Conservation (phyloP, 495 filamentous ascomycete species). For the Amniculicola lignicola region DNA sequence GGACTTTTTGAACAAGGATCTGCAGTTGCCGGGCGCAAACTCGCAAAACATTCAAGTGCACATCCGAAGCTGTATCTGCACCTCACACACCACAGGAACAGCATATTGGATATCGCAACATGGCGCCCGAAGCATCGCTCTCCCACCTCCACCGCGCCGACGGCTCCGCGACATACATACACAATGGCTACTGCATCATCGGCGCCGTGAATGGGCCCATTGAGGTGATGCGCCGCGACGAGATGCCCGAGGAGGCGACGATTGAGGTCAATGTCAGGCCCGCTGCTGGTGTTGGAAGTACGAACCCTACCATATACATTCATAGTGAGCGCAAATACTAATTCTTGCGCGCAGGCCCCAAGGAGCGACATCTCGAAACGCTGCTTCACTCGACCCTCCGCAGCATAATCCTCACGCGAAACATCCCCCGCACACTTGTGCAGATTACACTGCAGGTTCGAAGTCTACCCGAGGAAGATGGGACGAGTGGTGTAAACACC, state of each 20-base stretch:
- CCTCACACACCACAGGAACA: too few species aligned
- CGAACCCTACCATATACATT: constrained; percentile 36
- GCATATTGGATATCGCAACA: too few species aligned
- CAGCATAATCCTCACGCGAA: constrained; percentile 64
- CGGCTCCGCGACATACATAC: constrained; percentile 80
- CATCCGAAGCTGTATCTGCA: too few species aligned
- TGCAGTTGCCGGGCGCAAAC: too few species aligned
- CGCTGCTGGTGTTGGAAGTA: constrained; percentile 77
- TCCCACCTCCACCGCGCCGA: constrained; percentile 65
- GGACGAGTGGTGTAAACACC: constrained; percentile 8
- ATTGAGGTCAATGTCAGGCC: constrained; percentile 89
- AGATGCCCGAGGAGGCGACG: constrained; percentile 83
- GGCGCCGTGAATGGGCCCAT: constrained; percentile 89
- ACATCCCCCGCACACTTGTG: constrained; percentile 66
- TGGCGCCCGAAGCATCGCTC: constrained; percentile 25
- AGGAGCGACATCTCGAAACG: constrained; percentile 71
- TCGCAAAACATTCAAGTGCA: too few species aligned
- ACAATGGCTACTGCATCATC: constrained; percentile 74
- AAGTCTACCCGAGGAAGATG: constrained; percentile 49
- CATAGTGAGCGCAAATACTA: constrained; percentile 43
- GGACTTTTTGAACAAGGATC: too few species aligned
- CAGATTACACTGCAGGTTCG: constrained; percentile 71
- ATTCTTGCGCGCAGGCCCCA: constrained; percentile 53
- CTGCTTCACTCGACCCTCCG: constrained; percentile 64
- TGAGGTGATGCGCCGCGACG: constrained; percentile 80